Evolutionary conservation across 2,329 filamentous ascomycete genomes (phyloP), one percentile per base, ranked within the genome.

Genomic region (Stromatinia cepivora): DNA sequence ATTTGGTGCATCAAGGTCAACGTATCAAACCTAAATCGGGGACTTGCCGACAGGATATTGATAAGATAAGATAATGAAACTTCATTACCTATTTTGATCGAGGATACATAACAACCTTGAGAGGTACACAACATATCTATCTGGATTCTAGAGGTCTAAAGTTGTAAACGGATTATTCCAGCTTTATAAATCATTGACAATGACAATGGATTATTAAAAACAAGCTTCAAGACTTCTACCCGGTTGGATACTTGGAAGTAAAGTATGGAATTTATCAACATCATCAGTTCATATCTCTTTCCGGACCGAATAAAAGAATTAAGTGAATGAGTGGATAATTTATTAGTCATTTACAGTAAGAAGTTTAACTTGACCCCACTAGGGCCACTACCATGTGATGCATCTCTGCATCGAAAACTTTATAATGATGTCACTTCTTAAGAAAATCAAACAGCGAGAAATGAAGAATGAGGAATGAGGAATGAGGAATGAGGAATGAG

Each of bases 61-160:
- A 63, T 63, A 50, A 63, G 59, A 63, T 63, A 50, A 63, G 59
- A 63, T 63, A 52, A 63, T 52, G 45, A 63, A 39, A 52, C 59
- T 63, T 63, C 59, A 63, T 63, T 52, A 63, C 59, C 59, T 50
- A 50, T 63, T 63, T 39, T 36, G 45, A 62, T 62, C 46, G 59
- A 63, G 59, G 36, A 36, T 28, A 7, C 4, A 22, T 25, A 42
- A 58, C 6, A 42, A 25, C 36, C 13, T 58, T 58, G 56, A 25
- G 56, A 58, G 36, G 36, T 17, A 10, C 56, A 58, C 56, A 58
- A 58, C 22, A 42, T 56, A 56, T 34, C 0, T 56, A 56, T 34
- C 0, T 22, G 15, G 5, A 22, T 54, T 39, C 2, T 39, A 4
- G 2, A 10, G 39, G n/a, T n/a, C n/a, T n/a, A n/a, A n/a, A n/a